These are phyloP conservation scores for Gaultheria prostrata DNA, from an alignment of 148 eudicot genomes.

Conservation along the genomic window DNA sequence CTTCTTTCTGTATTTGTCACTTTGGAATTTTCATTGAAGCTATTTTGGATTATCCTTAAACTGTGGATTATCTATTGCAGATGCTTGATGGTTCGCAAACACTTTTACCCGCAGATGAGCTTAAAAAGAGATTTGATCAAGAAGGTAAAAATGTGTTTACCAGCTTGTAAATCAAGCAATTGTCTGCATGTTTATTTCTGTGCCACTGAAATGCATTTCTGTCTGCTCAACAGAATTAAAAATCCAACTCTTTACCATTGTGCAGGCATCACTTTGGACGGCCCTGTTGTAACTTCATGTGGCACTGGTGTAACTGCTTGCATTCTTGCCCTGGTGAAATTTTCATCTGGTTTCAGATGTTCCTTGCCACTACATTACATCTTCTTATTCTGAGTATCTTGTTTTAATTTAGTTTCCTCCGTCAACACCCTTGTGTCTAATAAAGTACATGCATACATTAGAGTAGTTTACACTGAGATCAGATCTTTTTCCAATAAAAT, in stretches of 20 bases:
- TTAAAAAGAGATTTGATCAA: slow-evolving; percentile 67
- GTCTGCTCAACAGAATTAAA: not conserved
- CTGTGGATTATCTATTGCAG: slow-evolving; percentile 34
- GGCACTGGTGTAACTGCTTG: slow-evolving; percentile 98
- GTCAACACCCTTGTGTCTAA: not conserved
- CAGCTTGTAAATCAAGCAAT: not conserved
- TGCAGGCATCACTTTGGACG: slow-evolving; percentile 74
- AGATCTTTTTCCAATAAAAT: not conserved
- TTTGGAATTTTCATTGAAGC: not conserved
- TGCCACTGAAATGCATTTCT: not conserved
- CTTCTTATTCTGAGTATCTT: not conserved
- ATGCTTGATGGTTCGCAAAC: slow-evolving; percentile 73
- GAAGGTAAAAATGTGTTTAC: slow-evolving; percentile 47
- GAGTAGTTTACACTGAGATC: not conserved
- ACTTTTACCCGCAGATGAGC: slow-evolving; percentile 67
- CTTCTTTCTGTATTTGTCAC: not conserved
- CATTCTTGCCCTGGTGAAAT: slow-evolving; percentile 74
- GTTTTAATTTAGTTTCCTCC: not conserved
- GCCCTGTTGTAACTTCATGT: slow-evolving; percentile 71
- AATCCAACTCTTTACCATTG: not conserved
- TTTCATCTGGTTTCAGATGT: slow-evolving; percentile 9
- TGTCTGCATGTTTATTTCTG: slow-evolving; percentile 8
- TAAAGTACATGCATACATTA: not conserved
- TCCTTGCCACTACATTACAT: not conserved
- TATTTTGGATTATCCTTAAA: not conserved